Evolutionary conservation across 2,329 filamentous ascomycete species (phyloP).

Genomic region (Tolypocladium inflatum): DNA sequence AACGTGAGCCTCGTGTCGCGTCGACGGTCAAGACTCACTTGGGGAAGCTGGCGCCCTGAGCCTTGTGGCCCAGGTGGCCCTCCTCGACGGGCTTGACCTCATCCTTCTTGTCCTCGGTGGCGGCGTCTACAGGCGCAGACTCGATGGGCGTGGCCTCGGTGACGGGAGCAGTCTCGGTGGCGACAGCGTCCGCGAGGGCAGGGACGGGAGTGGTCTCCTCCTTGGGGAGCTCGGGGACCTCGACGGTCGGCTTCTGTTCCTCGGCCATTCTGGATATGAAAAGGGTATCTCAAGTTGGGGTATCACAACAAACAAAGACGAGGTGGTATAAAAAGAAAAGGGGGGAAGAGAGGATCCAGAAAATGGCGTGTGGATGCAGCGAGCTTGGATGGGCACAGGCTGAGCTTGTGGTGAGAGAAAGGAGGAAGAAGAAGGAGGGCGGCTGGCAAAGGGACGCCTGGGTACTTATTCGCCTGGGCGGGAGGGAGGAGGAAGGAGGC

Average conservation of each 20-base stretch:
- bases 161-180: constrained; percentile 31
- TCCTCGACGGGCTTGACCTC: constrained; percentile 66
- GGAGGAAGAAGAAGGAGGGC: constrained; percentile 18
- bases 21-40: constrained; percentile 57
- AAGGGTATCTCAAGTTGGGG: constrained; percentile 33
- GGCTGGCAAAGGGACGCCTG: constrained; percentile 21
- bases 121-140: constrained; percentile 28
- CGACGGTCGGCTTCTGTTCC: constrained; percentile 55
- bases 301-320: constrained; percentile 41
- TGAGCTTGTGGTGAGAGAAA: constrained; percentile 23
- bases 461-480: constrained; percentile 31
- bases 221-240: constrained; percentile 33
- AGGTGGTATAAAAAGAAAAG: constrained; percentile 28
- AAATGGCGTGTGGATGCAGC: constrained; percentile 17
- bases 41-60: constrained; percentile 66
- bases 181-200: constrained; percentile 24
- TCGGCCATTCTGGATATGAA: constrained; percentile 58
- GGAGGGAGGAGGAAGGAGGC: constrained; percentile 7
- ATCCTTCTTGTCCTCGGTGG: constrained; percentile 34
- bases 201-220: constrained; percentile 40
- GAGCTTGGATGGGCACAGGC: constrained; percentile 17
- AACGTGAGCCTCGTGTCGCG: not conserved
- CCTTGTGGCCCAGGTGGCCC: constrained; percentile 84
- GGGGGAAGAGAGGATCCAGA: constrained; percentile 22
- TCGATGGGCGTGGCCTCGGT: constrained; percentile 28